phyloP scores from a whole-genome alignment of 2,329 filamentous ascomycete genomes.

The Westerdykella aurantiaca region DNA sequence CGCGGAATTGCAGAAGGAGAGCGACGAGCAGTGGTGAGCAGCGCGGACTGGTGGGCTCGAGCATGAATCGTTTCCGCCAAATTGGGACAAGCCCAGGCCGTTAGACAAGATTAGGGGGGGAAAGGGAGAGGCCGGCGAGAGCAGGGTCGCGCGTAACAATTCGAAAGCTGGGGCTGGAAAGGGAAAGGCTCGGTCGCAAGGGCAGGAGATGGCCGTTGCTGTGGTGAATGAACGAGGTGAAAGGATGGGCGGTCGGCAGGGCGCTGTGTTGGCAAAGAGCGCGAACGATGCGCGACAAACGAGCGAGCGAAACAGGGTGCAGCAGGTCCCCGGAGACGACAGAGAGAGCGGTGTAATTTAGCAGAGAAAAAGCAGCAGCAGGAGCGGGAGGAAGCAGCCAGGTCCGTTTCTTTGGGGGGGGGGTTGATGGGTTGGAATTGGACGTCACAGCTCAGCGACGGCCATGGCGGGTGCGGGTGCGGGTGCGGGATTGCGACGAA shows the following conservation, averaged over 20 bases:
- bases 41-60: constrained; percentile 26
- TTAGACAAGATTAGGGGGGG: constrained; percentile 34
- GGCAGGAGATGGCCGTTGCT: constrained; percentile 35
- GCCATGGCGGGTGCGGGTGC: constrained; percentile 8
- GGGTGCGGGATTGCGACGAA: neutral
- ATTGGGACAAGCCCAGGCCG: constrained; percentile 30
- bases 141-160: constrained; percentile 32
- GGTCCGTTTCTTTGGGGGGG: neutral
- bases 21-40: constrained; percentile 14
- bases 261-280: constrained; percentile 31
- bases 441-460: constrained; percentile 5
- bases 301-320: constrained; percentile 15
- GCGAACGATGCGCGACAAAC: constrained; percentile 8
- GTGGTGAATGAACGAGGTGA: constrained; percentile 23
- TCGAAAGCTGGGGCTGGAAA: constrained; percentile 26
- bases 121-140: constrained; percentile 20
- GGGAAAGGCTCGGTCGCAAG: constrained; percentile 22
- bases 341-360: constrained; percentile 8
- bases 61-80: constrained; percentile 33
- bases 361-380: constrained; percentile 1
- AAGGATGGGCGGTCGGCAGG: constrained; percentile 19
- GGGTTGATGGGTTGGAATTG: neutral
- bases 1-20: constrained; percentile 13
- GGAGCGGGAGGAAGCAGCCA: constrained; percentile 2
- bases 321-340: constrained; percentile 1